Base-by-base conservation (phyloP, 495 filamentous ascomycete genomes). In the Penicillium manginii region DNA sequence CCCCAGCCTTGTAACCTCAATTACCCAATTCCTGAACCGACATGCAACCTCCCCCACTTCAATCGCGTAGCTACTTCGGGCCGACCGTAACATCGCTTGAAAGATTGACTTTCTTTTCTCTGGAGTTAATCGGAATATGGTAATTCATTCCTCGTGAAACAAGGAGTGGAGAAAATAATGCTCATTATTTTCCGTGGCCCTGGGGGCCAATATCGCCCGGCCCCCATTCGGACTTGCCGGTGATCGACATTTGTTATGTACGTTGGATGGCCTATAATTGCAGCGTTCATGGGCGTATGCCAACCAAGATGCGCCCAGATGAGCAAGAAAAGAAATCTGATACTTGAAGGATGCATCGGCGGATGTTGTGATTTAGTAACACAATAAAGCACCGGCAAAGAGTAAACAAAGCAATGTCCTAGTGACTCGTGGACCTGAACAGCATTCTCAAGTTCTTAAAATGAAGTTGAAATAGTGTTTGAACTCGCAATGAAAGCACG, bases 1-100 rank as follows among this genome's bases (percentile, higher is more conserved):
- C 45, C 45, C 45, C 45, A 47, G 19, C 21, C 45, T 47, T 47
- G 45, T 47, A 47, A 47, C 45, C 45, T 47, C 45, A 26, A 22
- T 23, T 12, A 19, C 40, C n/a, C 45, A 26, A 11, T 23, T 12
- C 45, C 40, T 45, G 40, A 21, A 19, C 17, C 17, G 40, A 17
- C 40, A 45, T 47, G 45, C 45, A 47, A 47, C 45, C 45, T 47
- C 19, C 45, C 45, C 45, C 45, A 23, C 45, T 15, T 47, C 22
- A 26, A 22, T 47, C 21, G 21, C 26, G 45, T 21, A 26, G 10
- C 21, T 23, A n/a, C 4, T 47, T 47, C 22, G 45, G 45, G 22
- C 22, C 45, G 45, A 47, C 22, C 19, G 45, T 47, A 26, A 47
- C 45, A 47, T 47, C 45, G 45, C 45, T 12, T 26, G 9, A 14